phyloP scores from a whole-genome alignment of 345 rosid genomes.

The Salix arbutifolia region DNA sequence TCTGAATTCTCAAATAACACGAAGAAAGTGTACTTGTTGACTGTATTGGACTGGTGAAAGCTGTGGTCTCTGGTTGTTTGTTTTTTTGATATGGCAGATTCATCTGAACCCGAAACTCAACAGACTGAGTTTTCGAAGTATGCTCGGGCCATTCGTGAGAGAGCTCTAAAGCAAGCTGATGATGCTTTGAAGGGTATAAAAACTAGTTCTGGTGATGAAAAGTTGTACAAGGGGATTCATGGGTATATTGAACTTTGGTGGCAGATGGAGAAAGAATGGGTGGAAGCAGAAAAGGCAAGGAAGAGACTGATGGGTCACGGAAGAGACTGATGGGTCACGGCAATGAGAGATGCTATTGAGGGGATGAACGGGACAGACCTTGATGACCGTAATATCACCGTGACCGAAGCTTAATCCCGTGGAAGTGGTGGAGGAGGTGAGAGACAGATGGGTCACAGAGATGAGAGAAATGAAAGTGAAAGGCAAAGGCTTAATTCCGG shows the following conservation, averaged over 20 bases:
- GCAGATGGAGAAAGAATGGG: constrained; percentile 91
- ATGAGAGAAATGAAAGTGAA: too few relatives aligned
- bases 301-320: too few relatives aligned
- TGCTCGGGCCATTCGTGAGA: constrained; percentile 79
- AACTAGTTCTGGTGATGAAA: constrained; percentile 43
- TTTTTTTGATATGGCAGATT: constrained; percentile 35
- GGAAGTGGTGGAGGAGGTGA: constrained; percentile 48
- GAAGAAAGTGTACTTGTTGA: neutral
- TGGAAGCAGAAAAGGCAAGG: constrained; percentile 77
- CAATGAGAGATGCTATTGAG: constrained; percentile 76
- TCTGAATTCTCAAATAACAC: neutral
- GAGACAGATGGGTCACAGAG: too few relatives aligned
- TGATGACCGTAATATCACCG: constrained; percentile 78
- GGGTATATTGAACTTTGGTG: constrained; percentile 87
- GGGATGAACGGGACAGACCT: constrained; percentile 85
- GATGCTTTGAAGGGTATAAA: constrained; percentile 60
- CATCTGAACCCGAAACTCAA: constrained; percentile 37
- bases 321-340: too few relatives aligned
- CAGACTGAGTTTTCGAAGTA: constrained; percentile 72
- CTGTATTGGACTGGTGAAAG: neutral
- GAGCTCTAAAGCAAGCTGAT: constrained; percentile 64
- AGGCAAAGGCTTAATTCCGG: too few relatives aligned
- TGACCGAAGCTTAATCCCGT: constrained; percentile 79
- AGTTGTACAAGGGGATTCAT: constrained; percentile 72
- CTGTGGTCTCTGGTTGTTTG: neutral